Evolutionary conservation across 257 asterid genomes (phyloP).

Genomic region (Datura wrightii): DNA sequence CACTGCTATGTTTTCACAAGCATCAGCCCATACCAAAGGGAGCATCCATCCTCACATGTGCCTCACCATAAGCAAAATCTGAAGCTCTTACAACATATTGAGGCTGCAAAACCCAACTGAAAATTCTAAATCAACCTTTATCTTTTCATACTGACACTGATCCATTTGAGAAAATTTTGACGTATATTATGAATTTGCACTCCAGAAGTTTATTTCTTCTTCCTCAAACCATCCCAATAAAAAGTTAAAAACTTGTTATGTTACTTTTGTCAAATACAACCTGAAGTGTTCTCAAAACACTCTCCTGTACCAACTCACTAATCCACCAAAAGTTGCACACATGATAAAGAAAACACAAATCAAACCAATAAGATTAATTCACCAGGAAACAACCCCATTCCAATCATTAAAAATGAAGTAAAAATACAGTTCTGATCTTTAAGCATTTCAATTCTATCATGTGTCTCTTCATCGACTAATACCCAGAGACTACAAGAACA

Average conservation of each 20-base stretch:
- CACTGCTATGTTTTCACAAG: not conserved
- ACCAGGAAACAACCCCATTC: not conserved
- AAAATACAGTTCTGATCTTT: not conserved
- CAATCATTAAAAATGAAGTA: not conserved
- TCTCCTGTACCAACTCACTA: conserved; percentile 1
- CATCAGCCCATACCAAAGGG: conserved; percentile 2
- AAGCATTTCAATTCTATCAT: not conserved
- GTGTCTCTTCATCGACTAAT: not conserved
- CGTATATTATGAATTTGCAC: not conserved
- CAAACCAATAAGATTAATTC: not conserved
- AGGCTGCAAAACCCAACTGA: conserved; percentile 28
- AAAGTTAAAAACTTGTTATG: not conserved
- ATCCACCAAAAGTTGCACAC: not conserved
- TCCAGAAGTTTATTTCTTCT: not conserved
- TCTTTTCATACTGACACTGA: not conserved
- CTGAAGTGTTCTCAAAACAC: not conserved
- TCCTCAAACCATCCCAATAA: not conserved
- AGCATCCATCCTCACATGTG: conserved; percentile 24
- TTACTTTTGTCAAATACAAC: conserved; percentile 5
- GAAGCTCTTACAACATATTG: not conserved
- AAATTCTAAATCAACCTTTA: not conserved
- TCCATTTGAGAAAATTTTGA: not conserved
- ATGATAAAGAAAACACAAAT: not conserved
- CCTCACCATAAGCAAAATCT: not conserved
- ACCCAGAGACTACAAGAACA: not conserved